Evolutionary conservation across 176 grass and related monocot species (phyloP).

Genomic region (Themeda triandra): DNA sequence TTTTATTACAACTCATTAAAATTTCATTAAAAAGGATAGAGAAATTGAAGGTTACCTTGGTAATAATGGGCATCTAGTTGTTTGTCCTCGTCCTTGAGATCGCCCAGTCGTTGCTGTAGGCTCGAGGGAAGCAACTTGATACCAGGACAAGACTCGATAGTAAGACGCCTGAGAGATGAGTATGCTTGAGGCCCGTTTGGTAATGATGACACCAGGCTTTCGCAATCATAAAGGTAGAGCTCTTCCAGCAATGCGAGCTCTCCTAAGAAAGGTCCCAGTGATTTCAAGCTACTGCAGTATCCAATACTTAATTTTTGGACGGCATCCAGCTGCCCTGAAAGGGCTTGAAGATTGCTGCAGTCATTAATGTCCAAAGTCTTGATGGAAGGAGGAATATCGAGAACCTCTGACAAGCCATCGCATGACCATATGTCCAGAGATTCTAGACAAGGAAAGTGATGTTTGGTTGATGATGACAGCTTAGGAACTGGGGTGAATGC

Average conservation of each 20-base stretch:
- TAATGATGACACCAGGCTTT: background rate
- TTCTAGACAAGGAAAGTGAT: background rate
- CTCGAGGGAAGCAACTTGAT: background rate
- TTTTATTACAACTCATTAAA: background rate
- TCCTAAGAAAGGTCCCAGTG: background rate
- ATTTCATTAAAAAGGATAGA: background rate
- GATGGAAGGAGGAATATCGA: background rate
- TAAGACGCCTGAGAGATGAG: background rate
- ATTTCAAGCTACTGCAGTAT: background rate
- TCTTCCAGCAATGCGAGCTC: background rate
- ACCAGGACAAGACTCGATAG: background rate
- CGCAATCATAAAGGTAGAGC: background rate
- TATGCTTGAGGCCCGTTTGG: background rate
- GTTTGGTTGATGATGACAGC: background rate
- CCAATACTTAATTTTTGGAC: accelerated
- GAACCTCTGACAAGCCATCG: background rate
- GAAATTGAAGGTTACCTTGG: background rate
- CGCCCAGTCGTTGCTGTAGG: background rate
- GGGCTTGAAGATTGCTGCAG: background rate
- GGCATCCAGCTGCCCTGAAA: background rate
- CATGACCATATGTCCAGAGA: accelerated
- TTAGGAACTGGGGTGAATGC: background rate
- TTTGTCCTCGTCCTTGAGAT: background rate
- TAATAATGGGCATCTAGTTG: background rate
- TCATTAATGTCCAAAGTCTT: accelerated